These are phyloP conservation scores for Colletotrichum sp. DNA, from an alignment of 2,329 filamentous ascomycete genomes.

Conservation along the genomic window DNA sequence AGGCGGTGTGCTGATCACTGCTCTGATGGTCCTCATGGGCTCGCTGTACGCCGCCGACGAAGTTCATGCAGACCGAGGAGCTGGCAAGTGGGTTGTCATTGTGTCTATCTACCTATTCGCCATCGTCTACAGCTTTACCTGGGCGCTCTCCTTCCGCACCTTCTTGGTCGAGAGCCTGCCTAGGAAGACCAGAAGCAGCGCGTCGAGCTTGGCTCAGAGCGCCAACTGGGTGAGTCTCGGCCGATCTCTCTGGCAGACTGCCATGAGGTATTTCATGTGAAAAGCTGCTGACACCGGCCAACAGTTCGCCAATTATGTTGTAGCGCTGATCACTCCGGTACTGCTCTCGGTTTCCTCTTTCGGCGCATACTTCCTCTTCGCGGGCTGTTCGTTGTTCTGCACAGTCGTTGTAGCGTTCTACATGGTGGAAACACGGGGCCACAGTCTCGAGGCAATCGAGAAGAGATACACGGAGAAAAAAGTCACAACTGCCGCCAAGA, in stretches of 20 bases:
- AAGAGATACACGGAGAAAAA: conserved; percentile 11
- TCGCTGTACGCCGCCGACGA: conserved; percentile 50
- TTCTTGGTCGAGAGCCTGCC: conserved; percentile 64
- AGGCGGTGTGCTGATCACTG: conserved; percentile 55
- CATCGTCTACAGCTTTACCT: conserved; percentile 49
- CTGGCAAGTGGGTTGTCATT: conserved; percentile 55
- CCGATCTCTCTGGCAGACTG: background rate
- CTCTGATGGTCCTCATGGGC: conserved; percentile 59
- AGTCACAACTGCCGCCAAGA: background rate
- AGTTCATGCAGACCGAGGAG: conserved; percentile 39
- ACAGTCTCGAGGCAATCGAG: conserved; percentile 46
- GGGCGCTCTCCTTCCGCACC: conserved; percentile 56
- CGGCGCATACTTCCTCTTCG: conserved; percentile 52
- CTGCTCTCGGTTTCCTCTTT: conserved; percentile 42
- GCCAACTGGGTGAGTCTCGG: conserved; percentile 50
- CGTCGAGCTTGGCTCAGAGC: conserved; percentile 58
- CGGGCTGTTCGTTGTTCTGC: conserved; percentile 39
- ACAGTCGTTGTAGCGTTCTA: conserved; percentile 39
- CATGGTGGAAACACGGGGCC: conserved; percentile 49
- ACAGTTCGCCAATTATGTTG: conserved; percentile 47
- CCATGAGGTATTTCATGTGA: background rate
- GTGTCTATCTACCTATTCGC: conserved; percentile 56
- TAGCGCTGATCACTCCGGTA: conserved; percentile 49
- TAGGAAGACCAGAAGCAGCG: conserved; percentile 56
- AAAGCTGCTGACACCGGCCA: background rate